Evolutionary conservation across 768 basidiomycete species (phyloP).

Genomic region (Pholiota conissans): DNA sequence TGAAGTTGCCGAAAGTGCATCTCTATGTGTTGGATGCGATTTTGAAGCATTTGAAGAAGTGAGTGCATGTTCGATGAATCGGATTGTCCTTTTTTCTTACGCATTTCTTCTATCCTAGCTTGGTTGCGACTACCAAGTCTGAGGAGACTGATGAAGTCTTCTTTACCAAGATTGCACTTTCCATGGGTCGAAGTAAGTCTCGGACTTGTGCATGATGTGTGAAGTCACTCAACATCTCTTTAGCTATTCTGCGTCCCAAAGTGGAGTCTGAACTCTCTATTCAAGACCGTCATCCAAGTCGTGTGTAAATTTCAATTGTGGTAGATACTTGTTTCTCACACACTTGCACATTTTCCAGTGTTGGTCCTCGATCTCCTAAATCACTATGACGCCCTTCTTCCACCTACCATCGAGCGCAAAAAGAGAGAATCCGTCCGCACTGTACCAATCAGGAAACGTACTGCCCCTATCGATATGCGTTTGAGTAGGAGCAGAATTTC

Average conservation of each 20-base stretch:
- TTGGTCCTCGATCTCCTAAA: constrained; percentile 85
- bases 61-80: constrained; percentile 24
- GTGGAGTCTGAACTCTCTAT: constrained; percentile 82
- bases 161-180: constrained; percentile 83
- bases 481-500: constrained; percentile 78
- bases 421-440: constrained; percentile 86
- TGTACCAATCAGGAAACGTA: constrained; percentile 81
- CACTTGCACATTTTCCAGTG: constrained; percentile 38
- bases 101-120: constrained; percentile 39
- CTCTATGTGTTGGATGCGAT: constrained; percentile 78
- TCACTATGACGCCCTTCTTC: constrained; percentile 72
- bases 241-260: constrained; percentile 83
- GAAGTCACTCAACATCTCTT: background rate
- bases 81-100: background rate
- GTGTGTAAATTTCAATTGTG: constrained; percentile 38
- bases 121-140: constrained; percentile 66
- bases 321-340: background rate
- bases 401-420: constrained; percentile 81
- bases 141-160: constrained; percentile 81
- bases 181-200: constrained; percentile 85
- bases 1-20: constrained; percentile 75
- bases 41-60: constrained; percentile 75
- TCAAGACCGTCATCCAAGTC: constrained; percentile 84
- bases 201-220: no score
- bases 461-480: constrained; percentile 86